phyloP scores from a whole-genome alignment of 2,329 filamentous ascomycete species.

The Colletotrichum sidae region DNA sequence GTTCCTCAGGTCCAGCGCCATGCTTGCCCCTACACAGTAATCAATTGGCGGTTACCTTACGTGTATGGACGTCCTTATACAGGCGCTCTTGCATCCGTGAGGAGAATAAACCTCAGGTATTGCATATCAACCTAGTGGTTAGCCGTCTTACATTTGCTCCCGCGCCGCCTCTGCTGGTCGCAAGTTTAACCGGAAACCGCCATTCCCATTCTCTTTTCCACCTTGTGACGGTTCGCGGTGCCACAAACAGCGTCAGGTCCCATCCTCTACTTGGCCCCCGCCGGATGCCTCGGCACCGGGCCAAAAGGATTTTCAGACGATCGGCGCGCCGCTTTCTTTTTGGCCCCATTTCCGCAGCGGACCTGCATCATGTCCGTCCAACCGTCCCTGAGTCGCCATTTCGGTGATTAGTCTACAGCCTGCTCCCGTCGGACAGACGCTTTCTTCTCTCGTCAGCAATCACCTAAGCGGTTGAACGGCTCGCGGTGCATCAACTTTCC shows the following conservation, averaged over 20 bases:
- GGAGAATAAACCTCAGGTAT: too few relatives aligned
- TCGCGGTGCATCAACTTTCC: neutral
- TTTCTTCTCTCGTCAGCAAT: neutral
- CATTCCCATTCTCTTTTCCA: too few relatives aligned
- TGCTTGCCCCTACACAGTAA: too few relatives aligned
- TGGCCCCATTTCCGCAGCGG: conserved; percentile 12
- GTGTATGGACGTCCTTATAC: neutral
- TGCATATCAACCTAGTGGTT: too few relatives aligned
- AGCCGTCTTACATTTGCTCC: too few relatives aligned
- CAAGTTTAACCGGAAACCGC: too few relatives aligned
- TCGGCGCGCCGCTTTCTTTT: conserved; percentile 17
- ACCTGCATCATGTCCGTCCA: conserved; percentile 32
- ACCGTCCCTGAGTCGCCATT: conserved; percentile 22
- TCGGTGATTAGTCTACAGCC: conserved; percentile 10
- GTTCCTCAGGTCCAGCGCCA: conserved; percentile 3
- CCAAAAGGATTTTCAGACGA: conserved; percentile 10
- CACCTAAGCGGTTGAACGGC: too few relatives aligned
- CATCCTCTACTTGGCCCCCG: neutral
- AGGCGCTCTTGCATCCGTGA: neutral
- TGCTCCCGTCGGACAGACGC: conserved; percentile 11
- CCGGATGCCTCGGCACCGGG: conserved; percentile 31
- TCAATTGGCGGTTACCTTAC: too few relatives aligned
- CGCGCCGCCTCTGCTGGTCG: neutral
- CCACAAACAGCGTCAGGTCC: too few relatives aligned
- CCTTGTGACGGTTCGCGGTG: too few relatives aligned